phyloP scores from a whole-genome alignment of 495 filamentous ascomycete species.

The Neurospora hispaniola region DNA sequence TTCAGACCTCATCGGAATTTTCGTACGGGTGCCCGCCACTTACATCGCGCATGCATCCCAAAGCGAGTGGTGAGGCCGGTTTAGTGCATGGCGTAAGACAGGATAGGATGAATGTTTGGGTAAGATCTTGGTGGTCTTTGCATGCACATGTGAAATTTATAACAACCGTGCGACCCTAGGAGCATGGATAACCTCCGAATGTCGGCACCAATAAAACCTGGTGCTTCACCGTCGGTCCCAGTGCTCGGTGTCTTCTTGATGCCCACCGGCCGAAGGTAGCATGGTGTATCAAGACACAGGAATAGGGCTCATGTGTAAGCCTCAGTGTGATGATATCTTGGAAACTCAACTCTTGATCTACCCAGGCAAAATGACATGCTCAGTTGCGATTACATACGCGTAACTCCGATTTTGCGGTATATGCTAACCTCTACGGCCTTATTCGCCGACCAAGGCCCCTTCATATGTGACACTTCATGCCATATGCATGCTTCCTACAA shows the following conservation, averaged over 20 bases:
- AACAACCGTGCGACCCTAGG: not conserved
- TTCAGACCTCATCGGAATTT: no score
- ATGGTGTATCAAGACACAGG: not conserved
- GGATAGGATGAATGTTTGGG: not conserved
- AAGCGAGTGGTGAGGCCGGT: not conserved
- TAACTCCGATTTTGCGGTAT: not conserved
- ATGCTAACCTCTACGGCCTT: not conserved
- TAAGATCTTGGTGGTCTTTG: not conserved
- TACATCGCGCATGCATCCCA: not conserved
- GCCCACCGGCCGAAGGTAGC: not conserved
- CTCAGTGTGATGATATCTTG: not conserved
- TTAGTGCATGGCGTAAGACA: not conserved
- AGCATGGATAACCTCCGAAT: not conserved
- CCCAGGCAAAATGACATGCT: not conserved
- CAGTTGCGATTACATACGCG: not conserved
- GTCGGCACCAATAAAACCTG: not conserved
- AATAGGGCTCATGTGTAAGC: not conserved
- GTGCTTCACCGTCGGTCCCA: not conserved
- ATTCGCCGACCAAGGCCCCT: not conserved
- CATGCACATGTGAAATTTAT: not conserved
- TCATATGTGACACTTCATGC: not conserved
- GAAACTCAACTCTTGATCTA: not conserved
- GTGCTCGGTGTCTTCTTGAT: not conserved
- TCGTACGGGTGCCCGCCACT: not conserved
- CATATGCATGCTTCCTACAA: not conserved